Percentiles rank a stretch among this genome's conserved stretches.
These are phyloP conservation scores for Naganishia vaughanmartiniae DNA, from an alignment of 768 basidiomycete species.

Conservation along the genomic window DNA sequence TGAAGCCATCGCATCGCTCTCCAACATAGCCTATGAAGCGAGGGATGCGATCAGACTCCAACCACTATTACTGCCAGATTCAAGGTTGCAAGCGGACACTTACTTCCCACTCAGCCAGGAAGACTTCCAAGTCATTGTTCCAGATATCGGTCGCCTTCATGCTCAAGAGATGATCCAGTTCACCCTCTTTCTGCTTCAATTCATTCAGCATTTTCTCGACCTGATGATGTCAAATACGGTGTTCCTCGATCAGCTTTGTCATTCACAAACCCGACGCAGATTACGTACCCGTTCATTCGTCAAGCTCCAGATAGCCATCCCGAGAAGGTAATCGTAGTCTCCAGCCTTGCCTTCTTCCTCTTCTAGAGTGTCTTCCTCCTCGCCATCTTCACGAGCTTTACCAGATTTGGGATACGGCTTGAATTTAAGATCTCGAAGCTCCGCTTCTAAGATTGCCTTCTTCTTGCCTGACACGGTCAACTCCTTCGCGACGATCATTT, in stretches of 20 bases:
- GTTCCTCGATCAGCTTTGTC: not conserved
- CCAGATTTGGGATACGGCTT: slow-evolving; percentile 80
- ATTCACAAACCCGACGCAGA: not conserved
- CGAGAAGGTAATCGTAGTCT: slow-evolving; percentile 89
- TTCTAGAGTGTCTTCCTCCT: slow-evolving; percentile 62
- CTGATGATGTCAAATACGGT: slow-evolving; percentile 52
- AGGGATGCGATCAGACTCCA: not conserved
- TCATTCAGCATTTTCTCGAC: slow-evolving; percentile 79
- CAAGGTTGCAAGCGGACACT: slow-evolving; percentile 43
- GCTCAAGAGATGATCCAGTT: slow-evolving; percentile 72
- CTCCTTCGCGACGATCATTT: slow-evolving; percentile 87
- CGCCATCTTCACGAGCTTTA: slow-evolving; percentile 66
- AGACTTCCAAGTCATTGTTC: slow-evolving; percentile 81
- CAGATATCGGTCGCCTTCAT: slow-evolving; percentile 79
- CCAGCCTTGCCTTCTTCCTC: slow-evolving; percentile 56
- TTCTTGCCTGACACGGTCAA: slow-evolving; percentile 81
- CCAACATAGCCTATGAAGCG: slow-evolving; percentile 40
- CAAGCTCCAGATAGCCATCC: slow-evolving; percentile 93
- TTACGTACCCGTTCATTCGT: slow-evolving; percentile 78
- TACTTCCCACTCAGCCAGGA: slow-evolving; percentile 82
- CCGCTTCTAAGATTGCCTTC: slow-evolving; percentile 77
- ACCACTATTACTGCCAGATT: not conserved
- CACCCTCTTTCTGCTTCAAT: slow-evolving; percentile 75
- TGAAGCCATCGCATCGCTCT: slow-evolving; percentile 56
- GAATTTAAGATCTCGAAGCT: slow-evolving; percentile 80